These are phyloP conservation scores for Trichoderma parareesei DNA, from an alignment of 495 filamentous ascomycete species.

Conservation along the genomic window DNA sequence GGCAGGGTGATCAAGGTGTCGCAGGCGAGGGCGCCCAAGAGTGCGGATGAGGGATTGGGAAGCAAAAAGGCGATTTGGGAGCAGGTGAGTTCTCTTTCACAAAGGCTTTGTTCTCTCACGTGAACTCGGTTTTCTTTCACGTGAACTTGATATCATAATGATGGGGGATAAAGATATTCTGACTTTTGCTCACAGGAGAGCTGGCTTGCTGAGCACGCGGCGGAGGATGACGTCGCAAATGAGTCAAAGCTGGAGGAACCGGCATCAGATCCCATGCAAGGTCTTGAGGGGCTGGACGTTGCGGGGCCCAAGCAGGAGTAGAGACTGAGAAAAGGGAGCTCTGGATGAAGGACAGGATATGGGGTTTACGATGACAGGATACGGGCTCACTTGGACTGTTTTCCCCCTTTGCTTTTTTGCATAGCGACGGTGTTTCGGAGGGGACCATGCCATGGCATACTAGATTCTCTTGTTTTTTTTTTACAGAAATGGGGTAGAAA, in stretches of 20 bases:
- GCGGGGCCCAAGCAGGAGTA: slow-evolving; percentile 80
- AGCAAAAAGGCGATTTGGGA: slow-evolving; percentile 97
- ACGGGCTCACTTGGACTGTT: neutral
- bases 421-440: slow-evolving; percentile 39
- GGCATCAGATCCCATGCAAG: slow-evolving; percentile 87
- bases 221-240: slow-evolving; percentile 65
- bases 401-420: slow-evolving; percentile 17
- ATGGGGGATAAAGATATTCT: slow-evolving; percentile 12
- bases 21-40: slow-evolving; percentile 86
- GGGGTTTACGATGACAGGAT: too few relatives aligned
- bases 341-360: neutral
- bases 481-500: neutral
- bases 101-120: neutral
- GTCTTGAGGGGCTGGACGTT: slow-evolving; percentile 84
- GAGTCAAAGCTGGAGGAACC: slow-evolving; percentile 46
- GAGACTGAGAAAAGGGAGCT: slow-evolving; percentile 18
- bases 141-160: too few relatives aligned
- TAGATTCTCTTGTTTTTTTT: neutral
- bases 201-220: slow-evolving; percentile 84
- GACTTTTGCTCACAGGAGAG: slow-evolving; percentile 60
- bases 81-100: slow-evolving; percentile 54
- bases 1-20: slow-evolving; percentile 88
- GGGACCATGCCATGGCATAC: slow-evolving; percentile 10
- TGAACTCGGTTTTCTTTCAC: neutral
- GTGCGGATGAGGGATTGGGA: slow-evolving; percentile 74